Base-by-base conservation (phyloP, 306 rosid genomes). In the Gastrolobium villosum region DNA sequence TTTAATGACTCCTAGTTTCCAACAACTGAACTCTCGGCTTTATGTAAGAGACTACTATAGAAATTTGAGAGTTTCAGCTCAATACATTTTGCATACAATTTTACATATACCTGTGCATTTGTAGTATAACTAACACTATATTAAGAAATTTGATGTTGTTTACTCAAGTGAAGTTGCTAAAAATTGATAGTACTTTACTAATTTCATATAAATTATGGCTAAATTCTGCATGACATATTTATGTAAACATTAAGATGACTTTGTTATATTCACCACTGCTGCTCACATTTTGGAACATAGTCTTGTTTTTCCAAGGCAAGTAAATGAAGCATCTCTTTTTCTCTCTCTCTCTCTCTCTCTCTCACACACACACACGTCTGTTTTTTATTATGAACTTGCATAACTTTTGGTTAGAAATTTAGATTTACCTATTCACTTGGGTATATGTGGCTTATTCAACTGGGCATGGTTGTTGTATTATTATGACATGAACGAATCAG, bases 321-420 rank as follows among this genome's bases (percentile, higher is more conserved):
- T 76, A 35, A 82, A 71, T 50, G 15, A 62, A 82, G 53, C 20
- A 41, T 74, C 80, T 74, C 40, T 57, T 13, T 65, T 26, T 70
- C n/a, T n/a, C 57, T 30, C 37, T 57, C 11, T 56, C 61, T 55
- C 8, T 31, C 45, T 1, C 26, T 48, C 5, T 1, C 48, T 4
- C 28, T 14, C 7, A 15, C 31, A 36, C 70, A 44, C 31, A 36
- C 36, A 13, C 46, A 37, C 4, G 13, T 52, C n/a, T 11, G 26
- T 37, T 10, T 52, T 3, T 45, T 11, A 10, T 79, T 62, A 67
- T 50, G 45, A 31, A 7, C 45, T 46, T 20, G n/a, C 31, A 46
- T 5, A 4, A 9, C 5, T 11, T 11, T 56, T 44, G 7, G 52
- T 37, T 57, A 50, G 65, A 40, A 39, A 63, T 41, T 34, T 54